A percentile compares a stretch with the other conserved stretches of the same genome.
phyloP scores from a whole-genome alignment of 1,284 basidiomycete genomes.

The Leccinum ponderosum region DNA sequence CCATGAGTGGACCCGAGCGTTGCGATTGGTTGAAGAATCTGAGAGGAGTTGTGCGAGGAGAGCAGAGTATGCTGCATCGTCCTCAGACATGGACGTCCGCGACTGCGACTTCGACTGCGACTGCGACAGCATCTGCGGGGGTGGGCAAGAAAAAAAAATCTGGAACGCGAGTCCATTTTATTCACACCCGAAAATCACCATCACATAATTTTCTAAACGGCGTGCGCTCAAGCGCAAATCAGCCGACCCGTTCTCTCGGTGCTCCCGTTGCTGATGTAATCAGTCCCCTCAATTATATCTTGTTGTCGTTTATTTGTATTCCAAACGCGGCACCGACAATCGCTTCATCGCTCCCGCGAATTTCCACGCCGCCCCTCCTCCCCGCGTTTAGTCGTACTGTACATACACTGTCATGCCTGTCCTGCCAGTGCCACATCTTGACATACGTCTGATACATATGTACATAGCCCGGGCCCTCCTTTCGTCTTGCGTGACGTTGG shows the following conservation, averaged over 20 bases:
- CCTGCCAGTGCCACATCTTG: neutral
- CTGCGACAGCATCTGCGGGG: conserved; percentile 7
- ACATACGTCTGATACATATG: neutral
- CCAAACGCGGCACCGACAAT: neutral
- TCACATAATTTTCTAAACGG: conserved; percentile 10
- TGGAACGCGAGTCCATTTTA: conserved; percentile 14
- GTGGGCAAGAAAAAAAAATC: neutral
- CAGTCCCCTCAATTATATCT: neutral
- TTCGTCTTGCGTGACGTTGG: conserved; percentile 2
- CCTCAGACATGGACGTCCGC: conserved; percentile 26
- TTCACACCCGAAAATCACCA: conserved; percentile 7
- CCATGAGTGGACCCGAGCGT: conserved; percentile 34
- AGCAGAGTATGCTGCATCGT: conserved; percentile 30
- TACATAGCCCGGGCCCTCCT: neutral
- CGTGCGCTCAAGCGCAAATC: conserved; percentile 10
- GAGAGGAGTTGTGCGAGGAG: conserved; percentile 30
- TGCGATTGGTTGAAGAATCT: conserved; percentile 23
- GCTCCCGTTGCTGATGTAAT: conserved; percentile 4
- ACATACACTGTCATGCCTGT: neutral
- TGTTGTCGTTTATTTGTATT: neutral
- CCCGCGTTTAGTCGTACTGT: neutral
- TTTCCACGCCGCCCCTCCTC: neutral
- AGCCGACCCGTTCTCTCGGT: conserved; percentile 21
- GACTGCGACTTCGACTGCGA: neutral
- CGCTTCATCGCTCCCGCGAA: neutral